phyloP scores from a whole-genome alignment of 352 stramenopile genomes.

The Pythium chondricola region DNA sequence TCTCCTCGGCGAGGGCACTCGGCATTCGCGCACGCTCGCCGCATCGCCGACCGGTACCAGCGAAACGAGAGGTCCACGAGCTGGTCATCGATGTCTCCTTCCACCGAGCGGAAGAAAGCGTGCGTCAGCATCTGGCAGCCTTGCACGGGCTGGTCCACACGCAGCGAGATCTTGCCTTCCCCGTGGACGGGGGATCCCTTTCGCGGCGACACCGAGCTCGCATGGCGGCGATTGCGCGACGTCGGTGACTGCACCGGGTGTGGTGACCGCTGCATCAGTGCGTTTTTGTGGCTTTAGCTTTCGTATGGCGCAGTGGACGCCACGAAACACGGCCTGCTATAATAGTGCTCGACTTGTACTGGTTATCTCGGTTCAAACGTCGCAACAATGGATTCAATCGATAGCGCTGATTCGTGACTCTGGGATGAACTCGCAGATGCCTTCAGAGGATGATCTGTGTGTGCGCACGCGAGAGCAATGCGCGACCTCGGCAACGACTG shows the following conservation, averaged over 20 bases:
- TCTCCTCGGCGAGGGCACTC: slow-evolving; percentile 34
- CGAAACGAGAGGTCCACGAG: slow-evolving; percentile 34
- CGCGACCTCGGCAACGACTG: no score
- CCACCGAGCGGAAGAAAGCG: slow-evolving; percentile 37
- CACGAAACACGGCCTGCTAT: no score
- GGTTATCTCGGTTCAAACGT: no score
- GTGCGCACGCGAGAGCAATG: no score
- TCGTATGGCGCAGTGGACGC: no score
- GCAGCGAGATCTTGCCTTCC: slow-evolving; percentile 36
- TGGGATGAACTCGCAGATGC: no score
- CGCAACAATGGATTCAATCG: no score
- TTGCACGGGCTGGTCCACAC: slow-evolving; percentile 44
- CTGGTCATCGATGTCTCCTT: slow-evolving; percentile 31
- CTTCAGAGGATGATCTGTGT: no score
- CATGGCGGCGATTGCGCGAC: slow-evolving; percentile 16
- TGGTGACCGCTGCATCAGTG: slow-evolving; percentile 7
- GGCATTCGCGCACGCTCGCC: slow-evolving; percentile 29
- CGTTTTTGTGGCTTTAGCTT: neutral
- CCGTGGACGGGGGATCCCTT: slow-evolving; percentile 33
- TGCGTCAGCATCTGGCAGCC: slow-evolving; percentile 34
- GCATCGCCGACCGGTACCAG: slow-evolving; percentile 31
- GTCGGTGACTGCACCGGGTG: slow-evolving; percentile 15
- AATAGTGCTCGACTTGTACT: no score
- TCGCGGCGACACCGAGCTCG: slow-evolving; percentile 19
- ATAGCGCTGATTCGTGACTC: no score